Conservation (phyloP, 495 filamentous ascomycete species). For the Xylaria acuta region DNA sequence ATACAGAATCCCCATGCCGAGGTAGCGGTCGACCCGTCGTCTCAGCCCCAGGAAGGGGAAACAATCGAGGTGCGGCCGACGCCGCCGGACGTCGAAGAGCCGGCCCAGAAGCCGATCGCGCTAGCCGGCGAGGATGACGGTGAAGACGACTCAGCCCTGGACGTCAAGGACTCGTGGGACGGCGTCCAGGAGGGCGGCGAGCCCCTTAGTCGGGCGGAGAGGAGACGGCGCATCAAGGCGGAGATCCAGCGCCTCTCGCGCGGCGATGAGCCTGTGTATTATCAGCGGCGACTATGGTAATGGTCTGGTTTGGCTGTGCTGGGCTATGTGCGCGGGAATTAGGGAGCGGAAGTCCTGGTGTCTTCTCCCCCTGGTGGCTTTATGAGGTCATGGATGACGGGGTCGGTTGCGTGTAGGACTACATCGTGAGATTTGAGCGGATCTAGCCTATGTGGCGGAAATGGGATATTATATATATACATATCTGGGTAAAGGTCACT, state of each 20-base stretch:
- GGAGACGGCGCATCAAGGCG: constrained; percentile 57
- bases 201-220: constrained; percentile 53
- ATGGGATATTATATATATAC: background rate
- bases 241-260: constrained; percentile 53
- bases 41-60: constrained; percentile 7
- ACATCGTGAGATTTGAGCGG: background rate
- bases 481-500: background rate
- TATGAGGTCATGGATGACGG: background rate
- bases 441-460: background rate
- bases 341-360: background rate
- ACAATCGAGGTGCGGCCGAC: constrained; percentile 44
- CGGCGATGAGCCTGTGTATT: constrained; percentile 49
- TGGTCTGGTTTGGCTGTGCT: background rate
- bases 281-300: constrained; percentile 55
- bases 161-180: constrained; percentile 33
- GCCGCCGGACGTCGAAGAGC: constrained; percentile 29
- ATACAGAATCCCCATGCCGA: constrained; percentile 32
- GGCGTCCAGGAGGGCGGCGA: constrained; percentile 34
- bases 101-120: constrained; percentile 21
- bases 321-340: background rate
- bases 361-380: background rate
- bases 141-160: constrained; percentile 26
- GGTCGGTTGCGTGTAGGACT: background rate
- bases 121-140: background rate
- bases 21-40: background rate